Conservation (phyloP, 306 rosid species). For the Malus sylvestris region DNA sequence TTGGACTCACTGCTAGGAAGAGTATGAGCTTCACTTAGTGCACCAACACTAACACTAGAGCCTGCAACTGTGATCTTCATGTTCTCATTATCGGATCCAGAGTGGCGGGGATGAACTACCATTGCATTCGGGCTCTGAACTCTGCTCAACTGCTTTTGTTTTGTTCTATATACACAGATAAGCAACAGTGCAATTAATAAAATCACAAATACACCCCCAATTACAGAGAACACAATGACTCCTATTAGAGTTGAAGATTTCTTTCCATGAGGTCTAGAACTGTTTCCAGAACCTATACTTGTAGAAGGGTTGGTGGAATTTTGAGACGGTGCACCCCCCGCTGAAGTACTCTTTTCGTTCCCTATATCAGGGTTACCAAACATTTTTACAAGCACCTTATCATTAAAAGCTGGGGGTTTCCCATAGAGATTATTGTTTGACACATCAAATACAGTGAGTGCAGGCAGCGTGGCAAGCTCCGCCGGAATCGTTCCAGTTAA, state of each 20-base stretch:
- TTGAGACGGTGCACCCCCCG: constrained; percentile 21
- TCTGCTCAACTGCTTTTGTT: constrained; percentile 61
- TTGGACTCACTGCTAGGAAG: constrained; percentile 46
- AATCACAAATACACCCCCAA: constrained; percentile 48
- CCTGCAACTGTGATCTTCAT: constrained; percentile 89
- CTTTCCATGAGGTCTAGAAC: constrained; percentile 30
- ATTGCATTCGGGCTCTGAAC: constrained; percentile 82
- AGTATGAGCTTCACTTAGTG: constrained; percentile 52
- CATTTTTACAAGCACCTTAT: constrained; percentile 35
- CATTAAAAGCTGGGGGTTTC: constrained; percentile 55
- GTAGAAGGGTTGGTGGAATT: constrained; percentile 13
- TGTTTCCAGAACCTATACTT: constrained; percentile 13
- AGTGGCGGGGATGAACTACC: constrained; percentile 76
- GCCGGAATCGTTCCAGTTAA: constrained; percentile 60
- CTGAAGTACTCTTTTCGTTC: constrained; percentile 34
- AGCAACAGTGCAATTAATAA: constrained; percentile 47
- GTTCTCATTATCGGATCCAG: constrained; percentile 77
- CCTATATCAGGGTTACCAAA: constrained; percentile 57
- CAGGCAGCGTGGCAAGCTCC: constrained; percentile 55
- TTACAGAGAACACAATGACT: constrained; percentile 50
- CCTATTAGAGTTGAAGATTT: constrained; percentile 40
- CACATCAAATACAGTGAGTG: constrained; percentile 48
- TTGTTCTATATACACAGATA: constrained; percentile 60
- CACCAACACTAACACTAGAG: constrained; percentile 79
- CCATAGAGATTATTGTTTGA: constrained; percentile 61